phyloP scores from a whole-genome alignment of 345 rosid genomes.

The Passiflora organensis region DNA sequence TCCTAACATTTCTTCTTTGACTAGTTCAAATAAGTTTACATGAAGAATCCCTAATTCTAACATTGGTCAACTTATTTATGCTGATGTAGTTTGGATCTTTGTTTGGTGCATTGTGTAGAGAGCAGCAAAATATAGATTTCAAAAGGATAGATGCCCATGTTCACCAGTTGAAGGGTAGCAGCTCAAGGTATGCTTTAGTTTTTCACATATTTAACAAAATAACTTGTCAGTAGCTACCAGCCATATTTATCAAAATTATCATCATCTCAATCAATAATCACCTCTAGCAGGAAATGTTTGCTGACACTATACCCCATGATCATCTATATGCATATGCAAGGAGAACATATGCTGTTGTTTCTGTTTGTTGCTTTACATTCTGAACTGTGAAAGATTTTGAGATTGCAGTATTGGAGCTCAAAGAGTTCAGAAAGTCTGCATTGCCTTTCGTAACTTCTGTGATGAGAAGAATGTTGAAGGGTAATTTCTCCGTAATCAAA shows the following conservation, averaged over 20 bases:
- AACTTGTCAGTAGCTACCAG: not conserved
- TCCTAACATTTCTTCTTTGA: not conserved
- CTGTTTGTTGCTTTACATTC: not conserved
- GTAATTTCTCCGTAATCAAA: conserved; percentile 20
- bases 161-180: conserved; percentile 61
- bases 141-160: conserved; percentile 42
- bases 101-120: conserved; percentile 19
- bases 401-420: conserved; percentile 51
- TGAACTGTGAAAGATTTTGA: conserved; percentile 2
- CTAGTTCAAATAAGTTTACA: too few relatives aligned
- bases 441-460: conserved; percentile 40
- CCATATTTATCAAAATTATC: too few relatives aligned
- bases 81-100: not conserved
- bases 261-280: too few relatives aligned
- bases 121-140: conserved; percentile 38
- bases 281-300: too few relatives aligned
- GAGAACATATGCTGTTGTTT: not conserved
- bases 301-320: too few relatives aligned
- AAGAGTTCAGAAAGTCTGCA: conserved; percentile 50
- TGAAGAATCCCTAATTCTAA: not conserved
- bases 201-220: too few relatives aligned
- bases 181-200: conserved; percentile 51
- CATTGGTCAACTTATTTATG: not conserved
- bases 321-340: too few relatives aligned
- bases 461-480: conserved; percentile 45